A percentile compares a stretch with the other conserved stretches of the same genome.
These are phyloP conservation scores for Penicillium antarcticum DNA, from an alignment of 495 filamentous ascomycete genomes.

Conservation along the genomic window DNA sequence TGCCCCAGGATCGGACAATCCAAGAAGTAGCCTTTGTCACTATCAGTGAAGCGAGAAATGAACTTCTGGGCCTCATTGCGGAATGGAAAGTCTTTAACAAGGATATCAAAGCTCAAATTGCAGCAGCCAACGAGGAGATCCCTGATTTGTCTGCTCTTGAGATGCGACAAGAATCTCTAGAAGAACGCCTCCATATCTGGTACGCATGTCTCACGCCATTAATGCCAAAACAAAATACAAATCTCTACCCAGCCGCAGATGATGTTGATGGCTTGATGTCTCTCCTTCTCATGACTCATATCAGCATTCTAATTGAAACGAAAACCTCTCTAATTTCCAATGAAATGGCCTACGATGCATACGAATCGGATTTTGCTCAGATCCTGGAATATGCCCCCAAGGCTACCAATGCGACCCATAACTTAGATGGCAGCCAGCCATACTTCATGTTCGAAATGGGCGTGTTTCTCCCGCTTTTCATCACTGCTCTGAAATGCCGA, in stretches of 20 bases:
- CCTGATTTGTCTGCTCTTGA: not conserved
- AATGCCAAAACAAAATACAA: not conserved
- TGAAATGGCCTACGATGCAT: slow-evolving; percentile 16
- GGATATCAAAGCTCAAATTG: slow-evolving; percentile 8
- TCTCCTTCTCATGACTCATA: slow-evolving; percentile 17
- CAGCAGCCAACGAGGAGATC: not conserved
- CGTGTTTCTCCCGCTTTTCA: slow-evolving; percentile 47
- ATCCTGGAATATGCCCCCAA: slow-evolving; percentile 17
- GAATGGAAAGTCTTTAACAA: slow-evolving; percentile 15
- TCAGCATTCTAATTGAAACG: slow-evolving; percentile 15
- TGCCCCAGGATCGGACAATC: not conserved
- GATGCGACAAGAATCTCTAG: slow-evolving; percentile 1
- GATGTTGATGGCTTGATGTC: not conserved
- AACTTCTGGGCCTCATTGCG: slow-evolving; percentile 11
- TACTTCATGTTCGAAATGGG: slow-evolving; percentile 51
- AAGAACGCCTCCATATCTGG: slow-evolving; percentile 8
- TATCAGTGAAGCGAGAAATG: slow-evolving; percentile 15
- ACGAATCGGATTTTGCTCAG: slow-evolving; percentile 14
- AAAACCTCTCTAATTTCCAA: slow-evolving; percentile 12
- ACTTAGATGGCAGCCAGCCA: slow-evolving; percentile 13
- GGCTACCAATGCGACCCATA: slow-evolving; percentile 16
- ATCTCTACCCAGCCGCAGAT: not conserved
- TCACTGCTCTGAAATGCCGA: slow-evolving; percentile 48
- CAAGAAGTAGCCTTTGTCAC: not conserved
- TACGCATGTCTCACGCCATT: slow-evolving; percentile 5